Conservation (phyloP, 2,329 filamentous ascomycete genomes). For the Scedosporium boydii region DNA sequence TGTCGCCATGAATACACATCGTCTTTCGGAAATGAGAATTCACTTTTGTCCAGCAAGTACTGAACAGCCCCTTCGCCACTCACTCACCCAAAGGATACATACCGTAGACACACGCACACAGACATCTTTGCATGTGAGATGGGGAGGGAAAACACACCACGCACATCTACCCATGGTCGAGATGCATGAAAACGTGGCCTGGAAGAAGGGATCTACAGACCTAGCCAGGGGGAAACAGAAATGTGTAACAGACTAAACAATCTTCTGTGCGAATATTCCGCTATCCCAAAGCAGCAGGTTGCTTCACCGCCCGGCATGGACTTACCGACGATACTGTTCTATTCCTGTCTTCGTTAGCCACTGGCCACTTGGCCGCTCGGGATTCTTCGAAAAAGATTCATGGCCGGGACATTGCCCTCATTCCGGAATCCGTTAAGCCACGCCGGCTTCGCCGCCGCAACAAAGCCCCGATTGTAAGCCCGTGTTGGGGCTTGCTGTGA, state of each 20-base stretch:
- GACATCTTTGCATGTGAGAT: background rate
- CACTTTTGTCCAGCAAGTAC: too few species aligned
- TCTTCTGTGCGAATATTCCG: background rate
- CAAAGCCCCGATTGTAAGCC: background rate
- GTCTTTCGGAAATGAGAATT: too few species aligned
- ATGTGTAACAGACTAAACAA: background rate
- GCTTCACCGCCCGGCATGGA: background rate
- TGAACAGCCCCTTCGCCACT: too few species aligned
- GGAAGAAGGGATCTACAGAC: background rate
- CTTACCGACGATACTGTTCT: background rate
- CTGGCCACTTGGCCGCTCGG: background rate
- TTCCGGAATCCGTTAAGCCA: background rate
- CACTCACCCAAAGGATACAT: too few species aligned
- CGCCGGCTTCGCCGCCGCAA: background rate
- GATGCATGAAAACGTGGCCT: background rate
- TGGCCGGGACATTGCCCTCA: background rate
- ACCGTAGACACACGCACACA: background rate
- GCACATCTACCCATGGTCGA: background rate
- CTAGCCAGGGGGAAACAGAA: background rate
- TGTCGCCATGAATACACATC: too few species aligned
- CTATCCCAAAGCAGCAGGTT: background rate
- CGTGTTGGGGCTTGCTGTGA: background rate
- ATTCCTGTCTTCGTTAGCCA: background rate
- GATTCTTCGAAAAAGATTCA: background rate
- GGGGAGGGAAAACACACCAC: background rate